Conservation (phyloP, 306 rosid genomes). For the Rosa multiflora region DNA sequence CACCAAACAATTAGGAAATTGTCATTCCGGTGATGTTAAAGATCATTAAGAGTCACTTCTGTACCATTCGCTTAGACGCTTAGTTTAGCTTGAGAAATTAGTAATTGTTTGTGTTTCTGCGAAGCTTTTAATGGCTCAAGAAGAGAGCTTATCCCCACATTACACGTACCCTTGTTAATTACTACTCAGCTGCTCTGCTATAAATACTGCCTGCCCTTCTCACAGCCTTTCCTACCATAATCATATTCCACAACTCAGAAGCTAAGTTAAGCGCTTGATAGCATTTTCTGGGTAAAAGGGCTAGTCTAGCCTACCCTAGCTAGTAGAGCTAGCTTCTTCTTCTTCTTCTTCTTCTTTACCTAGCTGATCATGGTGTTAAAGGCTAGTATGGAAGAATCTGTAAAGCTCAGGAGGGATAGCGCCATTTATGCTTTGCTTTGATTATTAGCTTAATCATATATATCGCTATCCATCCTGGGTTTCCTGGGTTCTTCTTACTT, state of each 20-base stretch:
- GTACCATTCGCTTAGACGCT: not conserved
- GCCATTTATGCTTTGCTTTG: slow-evolving; percentile 36
- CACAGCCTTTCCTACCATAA: not conserved
- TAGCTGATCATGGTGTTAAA: not conserved
- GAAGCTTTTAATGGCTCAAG: slow-evolving; percentile 5
- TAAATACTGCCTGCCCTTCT: slow-evolving; percentile 13
- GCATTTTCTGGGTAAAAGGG: slow-evolving; percentile 10
- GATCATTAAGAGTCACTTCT: not conserved
- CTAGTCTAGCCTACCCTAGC: not conserved
- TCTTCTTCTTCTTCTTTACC: not conserved
- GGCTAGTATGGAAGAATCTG: slow-evolving; percentile 45
- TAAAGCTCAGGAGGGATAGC: slow-evolving; percentile 99
- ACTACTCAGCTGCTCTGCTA: not conserved
- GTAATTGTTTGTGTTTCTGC: not conserved
- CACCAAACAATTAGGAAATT: not conserved
- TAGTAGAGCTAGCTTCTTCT: not conserved
- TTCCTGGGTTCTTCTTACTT: slow-evolving; percentile 70
- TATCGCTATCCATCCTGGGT: slow-evolving; percentile 96
- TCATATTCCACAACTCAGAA: slow-evolving; percentile 4
- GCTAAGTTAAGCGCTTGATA: not conserved
- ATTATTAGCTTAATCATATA: slow-evolving; percentile 11
- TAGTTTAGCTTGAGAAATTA: not conserved
- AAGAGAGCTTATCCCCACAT: not conserved
- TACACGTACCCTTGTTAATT: not conserved
- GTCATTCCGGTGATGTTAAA: not conserved